Percentiles rank a stretch among this genome's conserved stretches.
phyloP scores from a whole-genome alignment of 2,329 filamentous ascomycete species.

The Talaromyces rugulosus region DNA sequence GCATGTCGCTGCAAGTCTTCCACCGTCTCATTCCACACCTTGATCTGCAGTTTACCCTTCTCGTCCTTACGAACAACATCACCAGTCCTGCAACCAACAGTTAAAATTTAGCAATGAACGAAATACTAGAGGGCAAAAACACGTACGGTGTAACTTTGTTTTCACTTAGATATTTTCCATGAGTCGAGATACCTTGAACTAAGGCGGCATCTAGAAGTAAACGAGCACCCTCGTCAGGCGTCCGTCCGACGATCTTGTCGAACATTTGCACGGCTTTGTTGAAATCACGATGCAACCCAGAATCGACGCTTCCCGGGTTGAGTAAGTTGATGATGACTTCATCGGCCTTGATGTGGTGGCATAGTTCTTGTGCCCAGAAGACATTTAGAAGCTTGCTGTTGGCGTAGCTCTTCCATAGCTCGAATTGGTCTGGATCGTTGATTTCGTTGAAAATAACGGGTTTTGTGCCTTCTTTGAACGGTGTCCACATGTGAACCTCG shows the following conservation, averaged over 20 bases:
- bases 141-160: conserved; percentile 2
- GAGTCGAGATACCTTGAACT: not conserved
- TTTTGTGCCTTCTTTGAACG: not conserved
- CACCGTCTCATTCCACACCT: not conserved
- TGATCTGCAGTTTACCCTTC: not conserved
- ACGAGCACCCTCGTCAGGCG: conserved; percentile 1
- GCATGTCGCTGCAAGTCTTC: not conserved
- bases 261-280: not conserved
- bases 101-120: not conserved
- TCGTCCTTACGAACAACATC: not conserved
- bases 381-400: conserved; percentile 3
- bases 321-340: conserved; percentile 4
- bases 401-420: not conserved
- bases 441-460: not conserved
- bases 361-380: conserved; percentile 3
- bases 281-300: conserved; percentile 1
- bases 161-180: conserved; percentile 5
- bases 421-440: not conserved
- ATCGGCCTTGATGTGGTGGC: not conserved
- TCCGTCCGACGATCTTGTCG: conserved; percentile 2
- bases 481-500: conserved; percentile 4
- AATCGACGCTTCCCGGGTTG: conserved; percentile 1
- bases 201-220: not conserved
- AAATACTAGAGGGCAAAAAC: not conserved
- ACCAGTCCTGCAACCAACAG: not conserved